phyloP scores from a whole-genome alignment of 2,329 filamentous ascomycete genomes.

The Dothistroma pini region DNA sequence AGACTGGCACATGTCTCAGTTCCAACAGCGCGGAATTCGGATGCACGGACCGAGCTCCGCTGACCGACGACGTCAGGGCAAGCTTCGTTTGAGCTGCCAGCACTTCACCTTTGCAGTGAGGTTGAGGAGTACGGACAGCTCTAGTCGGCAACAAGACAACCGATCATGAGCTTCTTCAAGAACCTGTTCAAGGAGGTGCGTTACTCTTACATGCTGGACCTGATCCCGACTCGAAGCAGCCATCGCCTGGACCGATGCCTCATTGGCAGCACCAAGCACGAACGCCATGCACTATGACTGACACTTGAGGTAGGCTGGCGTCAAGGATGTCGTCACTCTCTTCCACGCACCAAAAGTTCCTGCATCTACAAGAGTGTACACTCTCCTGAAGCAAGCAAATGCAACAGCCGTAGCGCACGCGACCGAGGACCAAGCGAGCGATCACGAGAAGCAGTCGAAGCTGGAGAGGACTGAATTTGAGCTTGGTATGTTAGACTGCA shows the following conservation, averaged over 20 bases:
- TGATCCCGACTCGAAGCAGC: not conserved
- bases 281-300: not conserved
- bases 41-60: not conserved
- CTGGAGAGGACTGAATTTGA: constrained; percentile 70
- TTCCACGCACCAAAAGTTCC: constrained; percentile 81
- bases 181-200: constrained; percentile 47
- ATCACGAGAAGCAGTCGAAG: constrained; percentile 59
- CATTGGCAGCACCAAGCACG: not conserved
- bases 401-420: constrained; percentile 64
- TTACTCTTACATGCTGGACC: not conserved
- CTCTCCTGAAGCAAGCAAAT: constrained; percentile 75
- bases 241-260: not conserved
- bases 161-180: constrained; percentile 43
- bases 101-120: not conserved
- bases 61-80: constrained; percentile 1
- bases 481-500: constrained; percentile 46
- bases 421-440: constrained; percentile 70
- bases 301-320: constrained; percentile 35
- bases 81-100: not conserved
- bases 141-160: not conserved
- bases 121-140: not conserved
- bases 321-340: constrained; percentile 82
- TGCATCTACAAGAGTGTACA: constrained; percentile 68
- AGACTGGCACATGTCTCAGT: not conserved
- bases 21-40: not conserved